These are phyloP conservation scores for Erodium chrysanthum DNA, from an alignment of 441 rosid genomes.

Conservation along the genomic window DNA sequence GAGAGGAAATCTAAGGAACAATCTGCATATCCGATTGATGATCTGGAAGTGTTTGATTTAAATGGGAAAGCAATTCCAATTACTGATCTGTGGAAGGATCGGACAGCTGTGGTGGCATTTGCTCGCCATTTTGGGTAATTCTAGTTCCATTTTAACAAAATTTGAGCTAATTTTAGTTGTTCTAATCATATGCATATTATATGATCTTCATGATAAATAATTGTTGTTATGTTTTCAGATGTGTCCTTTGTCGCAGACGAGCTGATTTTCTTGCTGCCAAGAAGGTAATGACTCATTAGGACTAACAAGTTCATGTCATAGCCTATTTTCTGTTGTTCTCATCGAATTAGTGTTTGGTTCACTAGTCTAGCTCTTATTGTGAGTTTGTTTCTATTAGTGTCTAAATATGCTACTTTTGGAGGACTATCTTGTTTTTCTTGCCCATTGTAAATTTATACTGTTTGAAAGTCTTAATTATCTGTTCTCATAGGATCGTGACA, in stretches of 20 bases:
- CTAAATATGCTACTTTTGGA: not conserved
- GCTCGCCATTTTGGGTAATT: constrained; percentile 90
- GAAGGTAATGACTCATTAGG: constrained; percentile 46
- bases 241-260: constrained; percentile 78
- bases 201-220: not conserved
- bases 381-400: not conserved
- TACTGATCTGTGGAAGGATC: constrained; percentile 77
- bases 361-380: not conserved
- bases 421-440: not conserved
- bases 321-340: not conserved
- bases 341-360: not conserved
- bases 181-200: not conserved
- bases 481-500: not conserved
- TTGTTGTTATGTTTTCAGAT: constrained; percentile 32
- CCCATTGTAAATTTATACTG: not conserved
- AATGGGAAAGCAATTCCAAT: constrained; percentile 52
- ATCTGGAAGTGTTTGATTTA: constrained; percentile 56
- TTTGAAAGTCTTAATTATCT: too few species aligned
- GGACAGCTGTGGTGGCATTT: constrained; percentile 77
- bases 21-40: constrained; percentile 33
- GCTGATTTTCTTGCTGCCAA: constrained; percentile 74
- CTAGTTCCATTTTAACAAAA: not conserved
- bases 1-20: constrained; percentile 30
- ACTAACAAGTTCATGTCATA: not conserved
- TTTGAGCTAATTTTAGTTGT: not conserved